Percentiles rank a stretch among this genome's conserved stretches.
These are phyloP conservation scores for Jatropha podagrica DNA, from an alignment of 441 rosid species.

Conservation along the genomic window DNA sequence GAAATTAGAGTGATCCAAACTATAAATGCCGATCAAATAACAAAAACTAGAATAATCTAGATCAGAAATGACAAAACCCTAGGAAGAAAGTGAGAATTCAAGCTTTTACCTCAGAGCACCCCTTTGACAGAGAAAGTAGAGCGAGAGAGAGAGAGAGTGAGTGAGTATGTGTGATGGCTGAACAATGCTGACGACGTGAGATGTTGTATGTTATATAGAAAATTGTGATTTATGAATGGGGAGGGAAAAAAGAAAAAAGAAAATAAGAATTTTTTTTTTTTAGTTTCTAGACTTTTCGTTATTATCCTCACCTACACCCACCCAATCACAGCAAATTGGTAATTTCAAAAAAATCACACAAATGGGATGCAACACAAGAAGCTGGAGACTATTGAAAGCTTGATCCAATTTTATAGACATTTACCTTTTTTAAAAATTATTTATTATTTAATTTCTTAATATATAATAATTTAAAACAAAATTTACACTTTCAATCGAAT, in stretches of 20 bases:
- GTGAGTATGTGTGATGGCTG: neutral
- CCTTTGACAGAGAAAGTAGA: conserved; percentile 20
- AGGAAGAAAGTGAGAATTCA: neutral
- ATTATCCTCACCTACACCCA: neutral
- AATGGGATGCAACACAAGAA: too few relatives aligned
- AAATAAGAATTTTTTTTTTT: neutral
- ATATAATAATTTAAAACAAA: too few relatives aligned
- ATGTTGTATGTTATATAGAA: neutral
- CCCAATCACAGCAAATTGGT: too few relatives aligned
- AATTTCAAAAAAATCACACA: too few relatives aligned
- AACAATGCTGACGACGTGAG: neutral
- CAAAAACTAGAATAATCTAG: neutral
- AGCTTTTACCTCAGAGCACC: conserved; percentile 49
- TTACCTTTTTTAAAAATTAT: too few relatives aligned
- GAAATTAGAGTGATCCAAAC: neutral
- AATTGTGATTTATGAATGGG: neutral
- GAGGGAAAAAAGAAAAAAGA: neutral
- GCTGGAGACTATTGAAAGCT: neutral
- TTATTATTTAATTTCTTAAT: too few relatives aligned
- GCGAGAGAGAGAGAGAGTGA: neutral
- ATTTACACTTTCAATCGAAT: too few relatives aligned
- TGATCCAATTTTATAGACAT: neutral
- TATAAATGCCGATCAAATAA: neutral
- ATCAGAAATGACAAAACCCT: neutral
- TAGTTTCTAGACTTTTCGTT: neutral